Base-by-base conservation (phyloP, 2,329 filamentous ascomycete genomes). In the Byssochlamys sp. region DNA sequence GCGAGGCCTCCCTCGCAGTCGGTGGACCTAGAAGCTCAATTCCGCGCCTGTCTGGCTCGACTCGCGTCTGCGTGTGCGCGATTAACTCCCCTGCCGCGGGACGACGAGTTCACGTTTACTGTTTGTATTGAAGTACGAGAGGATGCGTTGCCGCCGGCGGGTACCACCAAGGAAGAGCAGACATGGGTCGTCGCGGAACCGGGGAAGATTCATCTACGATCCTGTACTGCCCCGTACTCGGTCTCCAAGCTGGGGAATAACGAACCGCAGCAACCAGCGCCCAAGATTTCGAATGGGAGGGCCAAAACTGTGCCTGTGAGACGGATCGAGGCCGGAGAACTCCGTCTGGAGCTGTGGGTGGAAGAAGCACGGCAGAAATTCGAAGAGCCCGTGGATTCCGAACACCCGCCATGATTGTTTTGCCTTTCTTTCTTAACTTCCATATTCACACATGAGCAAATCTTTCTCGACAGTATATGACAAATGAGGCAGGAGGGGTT, bases 341-440 rank as follows among this genome's bases (percentile, higher is more conserved):
- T 89, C 68, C 75, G 81, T 26, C 79, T 89, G 65, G 86, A 89
- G 68, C 78, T 85, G 58, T 89, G 85, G 85, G 80, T 88, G 57
- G 86, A 89, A 71, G 84, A 88, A 66, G 81, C 80, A 58, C 78
- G 75, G 60, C 76, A 77, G 56, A 84, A 84, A 66, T 76, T 77
- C 57, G 65, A 67, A 31, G 72, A 77, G 64, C 70, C 70, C 59
- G 66, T 71, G 63, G 67, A 72, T 51, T 69, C 71, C 55, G 71
- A 72, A 60, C 66, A 71, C 60, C 67, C 70, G 48, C 63, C 67
- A 62, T 73, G 66, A 72, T 55, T n/a, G 35, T 64, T 59, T 62
- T 55, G 59, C 55, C 54, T 62, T 58, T 60, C 56, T 64, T 56
- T 57, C 61, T 61, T 60, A 45, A 31, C 29, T 57, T 55, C 27